phyloP scores from a whole-genome alignment of 441 rosid species.

The Bocquillonia castaneifolia region DNA sequence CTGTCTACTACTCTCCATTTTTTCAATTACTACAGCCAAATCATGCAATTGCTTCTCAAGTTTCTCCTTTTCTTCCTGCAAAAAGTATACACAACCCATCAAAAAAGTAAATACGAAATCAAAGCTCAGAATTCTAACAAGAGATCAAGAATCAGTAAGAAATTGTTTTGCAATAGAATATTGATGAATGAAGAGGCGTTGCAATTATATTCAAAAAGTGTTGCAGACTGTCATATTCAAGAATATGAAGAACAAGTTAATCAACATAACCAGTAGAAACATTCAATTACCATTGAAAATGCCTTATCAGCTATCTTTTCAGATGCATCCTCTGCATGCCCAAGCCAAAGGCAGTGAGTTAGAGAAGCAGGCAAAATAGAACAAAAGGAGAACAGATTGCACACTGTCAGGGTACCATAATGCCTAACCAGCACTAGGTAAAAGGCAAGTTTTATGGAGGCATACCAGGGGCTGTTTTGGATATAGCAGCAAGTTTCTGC shows the following conservation, averaged over 20 bases:
- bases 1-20: conserved; percentile 88
- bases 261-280: conserved; percentile 10
- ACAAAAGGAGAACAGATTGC: neutral
- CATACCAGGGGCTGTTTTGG: conserved; percentile 52
- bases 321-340: conserved; percentile 49
- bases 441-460: neutral
- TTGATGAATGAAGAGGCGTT: neutral
- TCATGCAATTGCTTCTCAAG: conserved; percentile 91
- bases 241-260: neutral
- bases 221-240: neutral
- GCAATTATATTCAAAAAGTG: neutral
- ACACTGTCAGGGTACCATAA: neutral
- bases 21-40: conserved; percentile 92
- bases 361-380: neutral
- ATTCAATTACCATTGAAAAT: conserved; percentile 59
- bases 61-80: conserved; percentile 80
- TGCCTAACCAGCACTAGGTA: neutral
- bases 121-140: neutral
- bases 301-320: conserved; percentile 38
- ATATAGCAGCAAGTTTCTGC: conserved; percentile 47
- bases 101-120: conserved; percentile 6
- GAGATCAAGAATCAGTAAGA: conserved; percentile 4
- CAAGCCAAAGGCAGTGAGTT: conserved; percentile 15
- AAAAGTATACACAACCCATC: conserved; percentile 15
- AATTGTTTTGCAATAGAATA: neutral